These are phyloP conservation scores for Fallopia convolvulus DNA, from an alignment of 148 eudicot genomes.

Conservation along the genomic window DNA sequence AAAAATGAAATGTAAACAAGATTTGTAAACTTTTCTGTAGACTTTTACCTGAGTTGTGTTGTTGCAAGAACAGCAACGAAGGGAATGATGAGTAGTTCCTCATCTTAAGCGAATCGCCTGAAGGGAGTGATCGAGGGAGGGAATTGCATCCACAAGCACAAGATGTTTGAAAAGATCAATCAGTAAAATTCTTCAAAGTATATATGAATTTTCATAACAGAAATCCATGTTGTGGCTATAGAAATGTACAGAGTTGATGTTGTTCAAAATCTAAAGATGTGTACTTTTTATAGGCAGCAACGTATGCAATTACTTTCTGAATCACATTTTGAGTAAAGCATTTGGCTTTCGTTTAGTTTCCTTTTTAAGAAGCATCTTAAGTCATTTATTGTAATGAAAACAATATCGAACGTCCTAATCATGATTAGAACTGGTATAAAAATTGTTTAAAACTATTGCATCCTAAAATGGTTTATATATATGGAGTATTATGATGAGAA, in stretches of 20 bases:
- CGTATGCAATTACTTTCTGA: neutral
- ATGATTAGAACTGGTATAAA: neutral
- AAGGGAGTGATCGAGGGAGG: neutral
- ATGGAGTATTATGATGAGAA: neutral
- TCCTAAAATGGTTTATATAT: neutral
- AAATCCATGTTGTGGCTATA: neutral
- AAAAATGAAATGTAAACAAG: neutral
- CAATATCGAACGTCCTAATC: constrained; percentile 5
- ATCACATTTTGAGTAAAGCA: constrained; percentile 6
- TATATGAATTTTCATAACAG: too few species aligned
- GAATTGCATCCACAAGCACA: neutral
- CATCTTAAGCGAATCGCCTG: neutral
- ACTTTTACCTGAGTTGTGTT: neutral
- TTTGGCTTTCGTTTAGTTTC: neutral
- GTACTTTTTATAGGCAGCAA: neutral
- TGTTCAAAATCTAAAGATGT: neutral
- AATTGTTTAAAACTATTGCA: neutral
- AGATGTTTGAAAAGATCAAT: neutral
- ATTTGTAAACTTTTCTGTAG: too few species aligned
- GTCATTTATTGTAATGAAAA: neutral
- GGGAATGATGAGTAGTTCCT: neutral
- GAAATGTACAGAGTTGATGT: neutral
- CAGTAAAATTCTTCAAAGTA: neutral
- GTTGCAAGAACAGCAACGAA: constrained; percentile 2
- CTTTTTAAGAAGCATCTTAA: neutral